Conservation (phyloP, 192 early-diverging fungal genomes). For the Entomortierella lignicola region DNA sequence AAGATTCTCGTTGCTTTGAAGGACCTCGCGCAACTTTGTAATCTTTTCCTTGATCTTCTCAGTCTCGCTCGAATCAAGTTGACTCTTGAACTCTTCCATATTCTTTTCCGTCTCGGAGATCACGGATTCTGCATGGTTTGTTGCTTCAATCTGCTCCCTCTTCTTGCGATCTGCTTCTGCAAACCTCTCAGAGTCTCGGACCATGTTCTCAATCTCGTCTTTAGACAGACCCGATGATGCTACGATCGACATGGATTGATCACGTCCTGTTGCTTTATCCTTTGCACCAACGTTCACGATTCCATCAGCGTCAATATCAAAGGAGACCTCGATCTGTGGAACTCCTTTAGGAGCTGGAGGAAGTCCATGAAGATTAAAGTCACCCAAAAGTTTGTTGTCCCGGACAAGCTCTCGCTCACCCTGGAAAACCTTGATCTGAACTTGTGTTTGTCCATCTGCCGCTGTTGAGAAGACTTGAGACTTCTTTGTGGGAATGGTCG, state of each 20-base stretch:
- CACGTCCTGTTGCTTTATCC: slow-evolving; percentile 96
- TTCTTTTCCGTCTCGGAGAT: slow-evolving; percentile 95
- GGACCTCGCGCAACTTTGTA: slow-evolving; percentile 79
- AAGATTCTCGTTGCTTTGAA: slow-evolving; percentile 77
- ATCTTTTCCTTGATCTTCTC: slow-evolving; percentile 91
- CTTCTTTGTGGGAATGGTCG: slow-evolving; percentile 99
- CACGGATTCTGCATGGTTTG: slow-evolving; percentile 91
- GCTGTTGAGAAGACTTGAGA: slow-evolving; percentile 99
- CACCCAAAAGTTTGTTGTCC: slow-evolving; percentile 98
- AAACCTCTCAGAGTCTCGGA: slow-evolving; percentile 88
- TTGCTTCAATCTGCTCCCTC: slow-evolving; percentile 94
- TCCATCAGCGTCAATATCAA: slow-evolving; percentile 99
- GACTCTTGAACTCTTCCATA: slow-evolving; percentile 96
- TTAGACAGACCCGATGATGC: slow-evolving; percentile 94
- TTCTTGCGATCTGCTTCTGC: slow-evolving; percentile 94
- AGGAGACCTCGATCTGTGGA: slow-evolving; percentile 98
- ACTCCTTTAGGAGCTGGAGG: slow-evolving; percentile 97
- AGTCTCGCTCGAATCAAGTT: slow-evolving; percentile 87
- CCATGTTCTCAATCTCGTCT: slow-evolving; percentile 98
- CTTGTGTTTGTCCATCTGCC: slow-evolving; percentile 97
- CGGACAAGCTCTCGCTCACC: slow-evolving; percentile 97
- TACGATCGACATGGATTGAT: slow-evolving; percentile 97
- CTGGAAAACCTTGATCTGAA: slow-evolving; percentile 98
- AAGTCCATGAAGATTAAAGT: slow-evolving; percentile 95
- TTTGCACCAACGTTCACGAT: slow-evolving; percentile 97